Percentiles rank a stretch among this genome's conserved stretches.
Conservation (phyloP, 1,284 basidiomycete species). For the Uromyces viciae-fabae region DNA sequence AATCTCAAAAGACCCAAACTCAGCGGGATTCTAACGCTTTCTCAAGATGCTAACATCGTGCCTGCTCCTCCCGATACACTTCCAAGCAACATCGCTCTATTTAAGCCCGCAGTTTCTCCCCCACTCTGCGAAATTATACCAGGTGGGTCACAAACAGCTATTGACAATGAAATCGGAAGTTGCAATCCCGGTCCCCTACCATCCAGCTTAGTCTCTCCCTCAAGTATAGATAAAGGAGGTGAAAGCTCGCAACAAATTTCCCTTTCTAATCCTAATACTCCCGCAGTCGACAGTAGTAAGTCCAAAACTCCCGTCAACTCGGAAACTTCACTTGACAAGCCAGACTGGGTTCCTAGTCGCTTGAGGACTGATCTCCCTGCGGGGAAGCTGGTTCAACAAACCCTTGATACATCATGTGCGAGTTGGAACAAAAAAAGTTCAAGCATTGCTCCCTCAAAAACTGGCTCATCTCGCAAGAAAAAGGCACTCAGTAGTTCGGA, state of each 20-base stretch:
- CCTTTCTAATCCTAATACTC: neutral
- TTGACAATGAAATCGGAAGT: neutral
- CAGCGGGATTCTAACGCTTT: neutral
- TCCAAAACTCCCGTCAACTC: neutral
- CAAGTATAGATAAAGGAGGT: neutral
- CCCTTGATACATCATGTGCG: conserved; percentile 35
- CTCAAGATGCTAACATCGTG: neutral
- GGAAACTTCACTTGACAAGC: conserved; percentile 4
- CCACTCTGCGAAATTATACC: neutral
- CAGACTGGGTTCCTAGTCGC: conserved; percentile 34
- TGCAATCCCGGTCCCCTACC: neutral
- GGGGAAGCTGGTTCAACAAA: conserved; percentile 33
- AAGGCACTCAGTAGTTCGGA: conserved; percentile 23
- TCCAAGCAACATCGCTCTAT: neutral
- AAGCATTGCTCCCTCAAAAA: neutral
- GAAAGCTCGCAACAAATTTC: neutral
- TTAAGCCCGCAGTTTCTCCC: neutral
- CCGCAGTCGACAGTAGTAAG: neutral
- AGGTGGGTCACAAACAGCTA: neutral
- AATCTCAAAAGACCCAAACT: neutral
- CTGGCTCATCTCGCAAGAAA: conserved; percentile 10
- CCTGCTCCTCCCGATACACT: neutral
- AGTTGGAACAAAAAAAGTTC: conserved; percentile 36
- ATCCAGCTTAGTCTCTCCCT: neutral
- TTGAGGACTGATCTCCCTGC: neutral